Base-by-base conservation (phyloP, 768 basidiomycete genomes). In the Agrocybe praecox region DNA sequence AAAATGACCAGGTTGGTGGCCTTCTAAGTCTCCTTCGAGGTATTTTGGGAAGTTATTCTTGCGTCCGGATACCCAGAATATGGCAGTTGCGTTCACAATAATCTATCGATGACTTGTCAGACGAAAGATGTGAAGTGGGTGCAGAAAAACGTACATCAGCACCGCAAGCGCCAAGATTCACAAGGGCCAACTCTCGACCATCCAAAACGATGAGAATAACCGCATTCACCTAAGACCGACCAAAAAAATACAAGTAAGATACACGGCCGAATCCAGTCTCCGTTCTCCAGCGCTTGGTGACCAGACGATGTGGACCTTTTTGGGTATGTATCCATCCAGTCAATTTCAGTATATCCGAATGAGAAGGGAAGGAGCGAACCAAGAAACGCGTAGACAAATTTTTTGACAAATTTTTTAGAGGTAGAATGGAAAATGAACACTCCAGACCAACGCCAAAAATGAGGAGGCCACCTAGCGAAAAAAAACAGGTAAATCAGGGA, bases 221-320 rank as follows among this genome's bases (percentile, higher is more conserved):
- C 36, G 83, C 76, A 63, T 85, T 76, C 19, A 69, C 61, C 71
- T 71, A 46, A 22, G n/a, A 32, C 19, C 57, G 10, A 82, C 68
- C 1, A 74, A 68, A 14, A 70, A 55, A 19, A 74, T 56, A 60
- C 80, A 79, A 2, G 67, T 36, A 11, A 79, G 65, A 57, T 79
- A 84, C 2, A 80, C 67, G 3, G 74, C 73, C 0, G 78, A 78
- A 43, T 72, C 70, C 18, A 73, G 64, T 5, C 81, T 70, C 32
- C 66, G 64, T 32, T 65, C 62, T 2, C 66, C 61, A 8, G 65
- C 62, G 11, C 69, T 70, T 3, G 73, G 68, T 15, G 71, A 69
- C 80, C 80, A 80, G 3, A 81, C 77, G 46, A 80, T 71, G 57
- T 80, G 74, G 19, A 80, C 76, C 43, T 76, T 76, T 61, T 81